These are phyloP conservation scores for Curvularia verruculosa DNA, from an alignment of 2,329 filamentous ascomycete species.

Conservation along the genomic window DNA sequence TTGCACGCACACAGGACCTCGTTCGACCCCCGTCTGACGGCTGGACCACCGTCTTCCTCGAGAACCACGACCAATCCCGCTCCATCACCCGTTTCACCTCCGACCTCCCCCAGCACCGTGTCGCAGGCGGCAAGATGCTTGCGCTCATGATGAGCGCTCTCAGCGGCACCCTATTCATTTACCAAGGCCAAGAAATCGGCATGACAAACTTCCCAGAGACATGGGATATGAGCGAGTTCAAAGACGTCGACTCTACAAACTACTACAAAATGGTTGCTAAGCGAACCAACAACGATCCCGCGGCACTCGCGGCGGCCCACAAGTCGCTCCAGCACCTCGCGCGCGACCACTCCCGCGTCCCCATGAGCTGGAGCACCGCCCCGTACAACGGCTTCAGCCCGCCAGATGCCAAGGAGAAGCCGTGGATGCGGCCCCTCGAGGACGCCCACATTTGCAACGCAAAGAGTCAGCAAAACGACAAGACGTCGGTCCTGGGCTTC, in stretches of 20 bases:
- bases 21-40: conserved; percentile 40
- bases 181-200: conserved; percentile 59
- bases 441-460: conserved; percentile 64
- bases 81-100: conserved; percentile 57
- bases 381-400: conserved; percentile 65
- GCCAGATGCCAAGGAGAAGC: conserved; percentile 53
- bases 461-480: conserved; percentile 54
- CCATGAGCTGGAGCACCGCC: conserved; percentile 68
- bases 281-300: conserved; percentile 35
- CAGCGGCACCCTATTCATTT: conserved; percentile 58
- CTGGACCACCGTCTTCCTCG: conserved; percentile 60
- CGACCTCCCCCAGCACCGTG: conserved; percentile 54
- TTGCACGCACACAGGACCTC: conserved; percentile 41
- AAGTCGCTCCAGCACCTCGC: conserved; percentile 64
- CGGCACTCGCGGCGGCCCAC: conserved; percentile 55
- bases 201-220: conserved; percentile 56
- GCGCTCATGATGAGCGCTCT: conserved; percentile 56
- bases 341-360: conserved; percentile 70
- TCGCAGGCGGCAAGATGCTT: conserved; percentile 55
- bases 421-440: conserved; percentile 67
- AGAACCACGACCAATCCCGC: conserved; percentile 62
- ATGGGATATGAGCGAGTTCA: conserved; percentile 56
- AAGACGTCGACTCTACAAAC: conserved; percentile 62
- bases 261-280: conserved; percentile 52
- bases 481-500: conserved; percentile 62